Base-by-base conservation (phyloP, 106 monocot species). In the Agapanthus africanus region DNA sequence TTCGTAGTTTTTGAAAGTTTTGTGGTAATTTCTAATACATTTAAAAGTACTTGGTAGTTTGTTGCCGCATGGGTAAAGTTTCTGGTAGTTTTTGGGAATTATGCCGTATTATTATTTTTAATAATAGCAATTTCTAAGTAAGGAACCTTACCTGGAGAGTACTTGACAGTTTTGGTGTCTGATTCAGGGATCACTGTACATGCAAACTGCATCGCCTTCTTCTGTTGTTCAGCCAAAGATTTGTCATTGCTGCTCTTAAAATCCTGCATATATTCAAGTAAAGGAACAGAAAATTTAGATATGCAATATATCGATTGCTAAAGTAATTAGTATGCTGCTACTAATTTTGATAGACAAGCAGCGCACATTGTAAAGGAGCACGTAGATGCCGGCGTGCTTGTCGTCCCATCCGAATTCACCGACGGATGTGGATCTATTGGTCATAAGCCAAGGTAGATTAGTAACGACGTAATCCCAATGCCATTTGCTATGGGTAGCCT, bases 371-470 rank as follows among this genome's bases (percentile, higher is more conserved):
- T 87, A 87, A 54, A 94, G 82, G 54, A 94, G 90, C 4, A 94
- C 87, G 66, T 88, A 85, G 59, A 95, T 87, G 13, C 94, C 94
- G 42, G 91, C 94, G 70, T 91, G 87, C 70, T 95, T 95, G 74
- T 91, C 85, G 23, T 95, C 94, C 94, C 91, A 95, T 0, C 94
- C 94, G 73, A 94, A 94, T 75, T 94, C 90, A 11, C 63, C 63
- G 6, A 64, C 36, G 3, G 11, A 4, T 16, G 36, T 14, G 7
- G 1, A 8, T 64, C 0, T 36, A n/a, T 39, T 21, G 2, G 37
- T 23, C 16, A 37, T n/a, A 7, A 64, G 19, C 38, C 38, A 38
- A n/a, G 7, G n/a, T 37, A 64, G 19, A 38, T 64, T 64, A 21
- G 23, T 37, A 22, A 18, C 37, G 37, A 64, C 11, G 14, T 64